These are phyloP conservation scores for Solanum chacoense DNA, from an alignment of 305 asterid species.

Conservation along the genomic window DNA sequence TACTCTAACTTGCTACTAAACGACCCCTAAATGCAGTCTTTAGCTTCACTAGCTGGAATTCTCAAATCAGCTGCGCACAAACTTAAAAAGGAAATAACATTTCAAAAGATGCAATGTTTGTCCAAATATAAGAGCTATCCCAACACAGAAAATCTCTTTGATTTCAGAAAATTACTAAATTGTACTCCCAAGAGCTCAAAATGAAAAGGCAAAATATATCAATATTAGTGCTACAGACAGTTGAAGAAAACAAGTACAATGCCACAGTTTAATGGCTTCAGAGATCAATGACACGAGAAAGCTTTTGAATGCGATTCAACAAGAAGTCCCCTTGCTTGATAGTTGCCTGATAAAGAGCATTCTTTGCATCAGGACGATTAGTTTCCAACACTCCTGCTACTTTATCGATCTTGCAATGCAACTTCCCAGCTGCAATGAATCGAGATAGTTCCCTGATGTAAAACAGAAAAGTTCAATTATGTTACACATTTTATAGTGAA, in stretches of 20 bases:
- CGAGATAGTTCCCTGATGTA: conserved; percentile 68
- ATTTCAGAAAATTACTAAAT: not conserved
- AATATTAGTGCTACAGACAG: not conserved
- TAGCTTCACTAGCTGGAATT: not conserved
- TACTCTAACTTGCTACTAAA: not conserved
- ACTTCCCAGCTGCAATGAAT: conserved; percentile 83
- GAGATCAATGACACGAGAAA: conserved; percentile 87
- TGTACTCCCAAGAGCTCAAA: not conserved
- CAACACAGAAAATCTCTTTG: not conserved
- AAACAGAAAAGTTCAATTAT: not conserved
- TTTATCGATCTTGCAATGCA: conserved; percentile 90
- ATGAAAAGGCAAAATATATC: not conserved
- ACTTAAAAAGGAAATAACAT: not conserved
- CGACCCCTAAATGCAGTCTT: not conserved
- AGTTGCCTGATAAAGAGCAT: conserved; percentile 83
- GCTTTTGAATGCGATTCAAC: conserved; percentile 82
- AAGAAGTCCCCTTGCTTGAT: conserved; percentile 92
- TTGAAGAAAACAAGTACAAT: not conserved
- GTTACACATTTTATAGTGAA: not conserved
- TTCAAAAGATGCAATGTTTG: not conserved
- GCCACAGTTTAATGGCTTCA: conserved; percentile 11
- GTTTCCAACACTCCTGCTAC: conserved; percentile 85
- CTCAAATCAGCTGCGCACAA: not conserved
- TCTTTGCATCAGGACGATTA: conserved; percentile 87
- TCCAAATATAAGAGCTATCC: not conserved